Evolutionary conservation across 306 rosid species (phyloP).

Genomic region (Prunus kanzakura): DNA sequence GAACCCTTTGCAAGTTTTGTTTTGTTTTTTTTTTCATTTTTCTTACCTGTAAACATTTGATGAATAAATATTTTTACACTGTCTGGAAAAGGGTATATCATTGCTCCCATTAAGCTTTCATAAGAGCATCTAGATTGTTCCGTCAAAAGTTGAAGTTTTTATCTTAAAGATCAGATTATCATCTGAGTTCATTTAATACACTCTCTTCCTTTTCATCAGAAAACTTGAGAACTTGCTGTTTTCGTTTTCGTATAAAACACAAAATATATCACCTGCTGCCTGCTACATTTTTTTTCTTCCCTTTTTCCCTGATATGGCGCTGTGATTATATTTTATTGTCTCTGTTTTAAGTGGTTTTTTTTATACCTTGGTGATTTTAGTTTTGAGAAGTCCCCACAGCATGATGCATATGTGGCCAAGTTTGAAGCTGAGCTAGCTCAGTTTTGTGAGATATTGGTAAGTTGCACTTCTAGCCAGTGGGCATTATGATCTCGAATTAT

Average conservation of each 20-base stretch:
- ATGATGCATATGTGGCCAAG: constrained; percentile 63
- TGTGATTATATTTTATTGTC: neutral
- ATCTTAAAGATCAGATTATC: neutral
- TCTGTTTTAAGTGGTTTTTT: neutral
- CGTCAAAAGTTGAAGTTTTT: neutral
- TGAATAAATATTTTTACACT: neutral
- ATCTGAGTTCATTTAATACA: neutral
- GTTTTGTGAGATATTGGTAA: constrained; percentile 82
- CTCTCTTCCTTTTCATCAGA: neutral
- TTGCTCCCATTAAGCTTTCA: neutral
- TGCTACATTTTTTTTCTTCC: neutral
- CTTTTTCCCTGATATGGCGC: neutral
- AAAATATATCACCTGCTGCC: neutral
- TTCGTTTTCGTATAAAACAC: neutral
- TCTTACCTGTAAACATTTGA: neutral
- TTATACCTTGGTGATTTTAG: constrained; percentile 36
- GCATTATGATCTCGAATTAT: constrained; percentile 4
- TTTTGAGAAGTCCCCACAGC: constrained; percentile 81
- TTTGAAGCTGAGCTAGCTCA: constrained; percentile 84
- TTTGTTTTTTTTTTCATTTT: neutral
- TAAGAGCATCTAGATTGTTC: neutral
- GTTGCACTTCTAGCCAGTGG: constrained; percentile 14
- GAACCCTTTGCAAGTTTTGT: neutral
- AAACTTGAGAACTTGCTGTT: neutral
- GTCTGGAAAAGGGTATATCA: neutral